Base-by-base conservation (phyloP, 1,284 basidiomycete species). In the Calocybe gambosa region DNA sequence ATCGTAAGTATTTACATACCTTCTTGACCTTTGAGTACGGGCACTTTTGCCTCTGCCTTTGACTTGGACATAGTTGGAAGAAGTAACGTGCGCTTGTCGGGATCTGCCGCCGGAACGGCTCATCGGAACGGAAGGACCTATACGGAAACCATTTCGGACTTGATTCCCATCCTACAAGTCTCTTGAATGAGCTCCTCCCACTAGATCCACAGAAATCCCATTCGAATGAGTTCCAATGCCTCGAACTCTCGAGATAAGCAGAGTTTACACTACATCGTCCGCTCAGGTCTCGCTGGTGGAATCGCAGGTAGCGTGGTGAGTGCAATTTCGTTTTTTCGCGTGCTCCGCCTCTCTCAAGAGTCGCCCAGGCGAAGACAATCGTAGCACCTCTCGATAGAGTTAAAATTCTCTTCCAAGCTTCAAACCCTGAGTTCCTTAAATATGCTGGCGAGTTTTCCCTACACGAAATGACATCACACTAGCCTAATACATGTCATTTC, bases 401-500 rank as follows among this genome's bases (percentile, higher is more conserved):
- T 60, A 99, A 99, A 74, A 99, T 99, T 58, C 80, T 99, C 44
- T 98, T 99, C 63, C 96, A 99, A 65, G 93, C 96, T 0, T 92
- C 91, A 7, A 96, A 96, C 64, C 89, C 91, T 1, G 94, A 98
- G 52, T 99, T 91, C 61, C 78, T 81, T 61, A 89, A 94, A 66
- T 99, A 95, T 70, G 82, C 93, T 52, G 94, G 93, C 88, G 55
- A 43, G 73, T 55, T 13, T 33, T 35, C 29, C 16, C 25, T 36
- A 5, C 35, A 6, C 12, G 5, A 25, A 29, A 50, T 12, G 44
- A 35, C 43, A 25, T 48, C 7, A 20, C 26, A 18, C 7, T 36
- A 36, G 26, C 34, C 40, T 47, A 20, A 40, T 21, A 34, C 19
- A n/a, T 23, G 18, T n/a, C n/a, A n/a, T 51, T 23, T 39, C 18